A percentile compares a stretch with the other conserved stretches of the same genome.
Evolutionary conservation across 2,329 filamentous ascomycete species (phyloP).

Genomic region (Furcasterigmium sp.): DNA sequence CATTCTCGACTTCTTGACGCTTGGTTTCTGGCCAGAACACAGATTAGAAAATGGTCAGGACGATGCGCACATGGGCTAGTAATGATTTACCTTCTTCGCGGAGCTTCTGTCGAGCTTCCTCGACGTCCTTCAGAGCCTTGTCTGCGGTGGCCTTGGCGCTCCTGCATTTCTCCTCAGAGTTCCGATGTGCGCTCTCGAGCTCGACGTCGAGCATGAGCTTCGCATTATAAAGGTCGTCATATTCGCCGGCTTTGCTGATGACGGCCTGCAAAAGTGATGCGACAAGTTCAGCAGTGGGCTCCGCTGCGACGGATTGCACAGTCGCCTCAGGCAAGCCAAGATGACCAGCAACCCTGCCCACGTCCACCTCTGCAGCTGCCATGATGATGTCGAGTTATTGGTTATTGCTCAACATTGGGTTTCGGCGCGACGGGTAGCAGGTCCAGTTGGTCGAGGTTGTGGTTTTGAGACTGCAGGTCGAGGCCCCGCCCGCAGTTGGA

Average conservation of each 20-base stretch:
- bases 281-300: slow-evolving; percentile 75
- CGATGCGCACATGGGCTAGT: no score
- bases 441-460: neutral
- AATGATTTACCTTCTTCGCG: slow-evolving; percentile 67
- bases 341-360: slow-evolving; percentile 68
- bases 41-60: no score
- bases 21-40: slow-evolving; percentile 56
- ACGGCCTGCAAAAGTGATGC: slow-evolving; percentile 69
- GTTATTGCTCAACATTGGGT: neutral
- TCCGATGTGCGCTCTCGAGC: slow-evolving; percentile 83
- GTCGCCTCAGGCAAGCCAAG: slow-evolving; percentile 63
- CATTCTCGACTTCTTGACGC: slow-evolving; percentile 70
- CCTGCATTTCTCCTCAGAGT: slow-evolving; percentile 76
- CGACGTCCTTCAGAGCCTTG: slow-evolving; percentile 77
- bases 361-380: slow-evolving; percentile 52
- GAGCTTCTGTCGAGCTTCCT: slow-evolving; percentile 74
- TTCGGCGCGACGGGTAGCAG: neutral
- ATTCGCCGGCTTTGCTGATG: slow-evolving; percentile 73
- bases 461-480: neutral
- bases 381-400: slow-evolving; percentile 19
- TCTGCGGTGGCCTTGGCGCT: slow-evolving; percentile 76
- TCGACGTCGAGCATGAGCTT: slow-evolving; percentile 90
- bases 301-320: slow-evolving; percentile 54
- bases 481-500: neutral
- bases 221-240: slow-evolving; percentile 75